Conservation (phyloP, 495 filamentous ascomycete species). For the Geoglossum glabrum region DNA sequence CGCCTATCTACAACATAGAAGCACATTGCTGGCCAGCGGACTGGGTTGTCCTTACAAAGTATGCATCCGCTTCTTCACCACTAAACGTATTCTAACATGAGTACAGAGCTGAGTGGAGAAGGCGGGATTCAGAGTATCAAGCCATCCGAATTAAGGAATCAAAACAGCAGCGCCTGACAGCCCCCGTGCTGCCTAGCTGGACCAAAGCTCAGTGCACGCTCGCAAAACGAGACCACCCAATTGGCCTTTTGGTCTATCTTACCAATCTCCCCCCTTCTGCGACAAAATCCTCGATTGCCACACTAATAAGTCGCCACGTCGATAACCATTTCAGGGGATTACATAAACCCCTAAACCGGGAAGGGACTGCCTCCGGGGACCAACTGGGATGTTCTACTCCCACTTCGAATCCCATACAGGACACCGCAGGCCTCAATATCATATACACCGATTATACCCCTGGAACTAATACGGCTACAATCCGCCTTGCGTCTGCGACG, state of each 20-base stretch:
- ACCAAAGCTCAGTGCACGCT: not conserved
- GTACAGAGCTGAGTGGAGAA: conserved; percentile 12
- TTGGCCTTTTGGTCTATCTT: not conserved
- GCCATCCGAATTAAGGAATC: not conserved
- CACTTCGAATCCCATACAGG: not conserved
- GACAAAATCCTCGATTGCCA: not conserved
- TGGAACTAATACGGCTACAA: not conserved
- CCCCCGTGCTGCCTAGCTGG: not conserved
- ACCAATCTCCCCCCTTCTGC: not conserved
- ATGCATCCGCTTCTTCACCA: not conserved
- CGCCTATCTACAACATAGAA: conserved; percentile 10
- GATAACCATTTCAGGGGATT: not conserved
- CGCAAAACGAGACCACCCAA: not conserved
- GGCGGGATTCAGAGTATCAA: conserved; percentile 3
- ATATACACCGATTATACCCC: not conserved
- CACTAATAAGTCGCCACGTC: not conserved
- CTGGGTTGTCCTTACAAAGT: conserved; percentile 23
- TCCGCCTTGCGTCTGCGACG: not conserved
- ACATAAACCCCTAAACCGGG: not conserved
- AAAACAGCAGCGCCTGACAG: not conserved
- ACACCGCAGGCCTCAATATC: not conserved
- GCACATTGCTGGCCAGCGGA: conserved; percentile 15
- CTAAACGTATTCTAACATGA: not conserved
- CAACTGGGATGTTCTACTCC: not conserved
- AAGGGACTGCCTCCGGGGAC: not conserved